phyloP scores from a whole-genome alignment of 805 yeast species.

The Pichia cabralensis region DNA sequence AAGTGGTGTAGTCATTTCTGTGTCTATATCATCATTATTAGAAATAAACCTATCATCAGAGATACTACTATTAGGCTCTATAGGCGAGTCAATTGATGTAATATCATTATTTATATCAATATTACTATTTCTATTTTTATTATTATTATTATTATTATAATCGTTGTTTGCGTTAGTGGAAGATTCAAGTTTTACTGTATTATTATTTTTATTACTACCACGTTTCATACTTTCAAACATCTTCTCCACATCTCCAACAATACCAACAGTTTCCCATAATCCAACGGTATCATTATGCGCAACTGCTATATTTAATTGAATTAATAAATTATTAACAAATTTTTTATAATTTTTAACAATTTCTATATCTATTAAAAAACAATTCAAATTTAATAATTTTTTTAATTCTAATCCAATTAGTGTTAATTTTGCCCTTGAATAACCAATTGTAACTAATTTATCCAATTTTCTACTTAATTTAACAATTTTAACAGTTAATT shows the following conservation, averaged over 20 bases:
- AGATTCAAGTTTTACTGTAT: no score
- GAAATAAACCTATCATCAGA: no score
- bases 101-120: no score
- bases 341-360: conserved; percentile 42
- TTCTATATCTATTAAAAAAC: conserved; percentile 26
- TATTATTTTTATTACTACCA: no score
- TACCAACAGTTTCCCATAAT: conserved; percentile 57
- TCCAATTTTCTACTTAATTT: conserved; percentile 40
- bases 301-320: conserved; percentile 48
- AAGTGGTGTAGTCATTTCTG: no score
- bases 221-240: conserved; percentile 53
- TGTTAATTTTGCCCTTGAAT: conserved; percentile 56
- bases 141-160: not conserved
- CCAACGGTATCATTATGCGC: conserved; percentile 43
- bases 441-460: conserved; percentile 45
- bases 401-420: conserved; percentile 57
- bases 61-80: no score
- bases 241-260: conserved; percentile 59
- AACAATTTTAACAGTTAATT: conserved; percentile 34
- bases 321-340: conserved; percentile 48
- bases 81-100: no score
- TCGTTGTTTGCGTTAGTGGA: no score
- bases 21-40: no score
- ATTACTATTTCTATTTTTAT: no score
- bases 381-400: conserved; percentile 9